A percentile compares a stretch with the other conserved stretches of the same genome.
phyloP scores from a whole-genome alignment of 495 filamentous ascomycete species.

The Aspergillus coremiiformis region DNA sequence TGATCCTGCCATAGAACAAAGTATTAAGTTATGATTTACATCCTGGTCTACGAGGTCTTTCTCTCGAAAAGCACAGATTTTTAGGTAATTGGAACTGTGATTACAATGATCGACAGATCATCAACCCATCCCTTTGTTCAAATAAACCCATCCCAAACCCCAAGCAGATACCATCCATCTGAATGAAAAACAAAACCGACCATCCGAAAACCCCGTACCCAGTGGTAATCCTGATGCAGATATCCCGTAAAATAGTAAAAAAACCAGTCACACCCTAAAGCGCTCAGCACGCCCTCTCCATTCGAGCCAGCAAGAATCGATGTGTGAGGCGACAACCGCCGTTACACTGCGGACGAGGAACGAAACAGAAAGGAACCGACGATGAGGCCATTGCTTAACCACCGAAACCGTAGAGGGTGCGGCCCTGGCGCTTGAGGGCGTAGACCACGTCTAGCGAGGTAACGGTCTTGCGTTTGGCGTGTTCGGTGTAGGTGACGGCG shows the following conservation, averaged over 20 bases:
- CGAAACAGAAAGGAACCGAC: conserved; percentile 2
- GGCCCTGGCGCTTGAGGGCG: conserved; percentile 88
- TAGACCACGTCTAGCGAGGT: conserved; percentile 94
- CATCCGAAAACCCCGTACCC: conserved; percentile 25
- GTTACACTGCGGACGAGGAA: neutral
- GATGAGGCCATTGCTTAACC: conserved; percentile 51
- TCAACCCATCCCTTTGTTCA: neutral
- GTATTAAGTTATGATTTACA: neutral
- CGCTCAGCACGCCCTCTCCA: neutral
- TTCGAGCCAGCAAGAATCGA: neutral
- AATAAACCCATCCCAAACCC: neutral
- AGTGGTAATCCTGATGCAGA: neutral
- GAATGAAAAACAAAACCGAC: conserved; percentile 17
- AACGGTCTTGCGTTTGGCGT: conserved; percentile 97
- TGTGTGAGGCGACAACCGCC: neutral
- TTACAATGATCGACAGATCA: neutral
- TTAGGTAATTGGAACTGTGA: neutral
- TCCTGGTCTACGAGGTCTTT: neutral
- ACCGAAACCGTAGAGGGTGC: conserved; percentile 97
- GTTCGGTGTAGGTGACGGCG: conserved; percentile 96
- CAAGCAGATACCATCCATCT: neutral
- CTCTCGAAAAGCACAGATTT: neutral
- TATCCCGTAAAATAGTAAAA: neutral
- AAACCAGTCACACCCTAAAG: neutral
- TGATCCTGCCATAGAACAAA: neutral